Base-by-base conservation (phyloP, 2,329 filamentous ascomycete species). In the Fusarium camptoceras region DNA sequence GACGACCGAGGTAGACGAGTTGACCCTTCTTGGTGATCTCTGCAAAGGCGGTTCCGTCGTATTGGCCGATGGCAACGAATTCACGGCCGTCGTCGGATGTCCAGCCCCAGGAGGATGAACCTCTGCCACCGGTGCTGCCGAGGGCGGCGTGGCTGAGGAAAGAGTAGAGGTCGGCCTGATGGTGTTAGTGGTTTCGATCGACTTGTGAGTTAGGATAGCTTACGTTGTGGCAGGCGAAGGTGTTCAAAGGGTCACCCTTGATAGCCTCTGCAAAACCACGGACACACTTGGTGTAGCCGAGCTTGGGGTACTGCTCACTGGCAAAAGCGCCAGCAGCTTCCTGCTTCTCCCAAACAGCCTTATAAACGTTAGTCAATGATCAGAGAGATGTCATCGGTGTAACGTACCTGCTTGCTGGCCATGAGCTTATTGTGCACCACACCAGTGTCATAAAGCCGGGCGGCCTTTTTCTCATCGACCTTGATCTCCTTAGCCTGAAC, bases 141-240 rank as follows among this genome's bases (percentile, higher is more conserved):
- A 89, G 81, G 28, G 83, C 82, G 6, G 82, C 81, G 70, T 89
- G 87, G 41, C 81, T 83, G 46, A 86, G 76, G 77, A 89, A 89
- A 70, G 86, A 84, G 72, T 87, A 84, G 5, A 88, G 81, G 68
- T 89, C 86, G 50, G 71, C 59, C 75, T 76, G 22, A 3, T 14
- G 9, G 3, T 1, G 30, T 66, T 5, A 66, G 12, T 3, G 0
- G 6, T 18, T 27, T 12, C 5, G 1, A 24, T 12, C 1, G 0
- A 5, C 3, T 1, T 2, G 3, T 4, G 0, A 2, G 2, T 9
- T n/a, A 5, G 6, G 3, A 2, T 37, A 3, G 46, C 72, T 48
- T 15, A 87, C 81, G 61, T 84, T 84, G 58, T 78, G 81, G 75
- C 84, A 86, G 30, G 74, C 75, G 74, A 85, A 86, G 5, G 83